phyloP scores from a whole-genome alignment of 805 yeast genomes.

The Ogataea populi-albae region DNA sequence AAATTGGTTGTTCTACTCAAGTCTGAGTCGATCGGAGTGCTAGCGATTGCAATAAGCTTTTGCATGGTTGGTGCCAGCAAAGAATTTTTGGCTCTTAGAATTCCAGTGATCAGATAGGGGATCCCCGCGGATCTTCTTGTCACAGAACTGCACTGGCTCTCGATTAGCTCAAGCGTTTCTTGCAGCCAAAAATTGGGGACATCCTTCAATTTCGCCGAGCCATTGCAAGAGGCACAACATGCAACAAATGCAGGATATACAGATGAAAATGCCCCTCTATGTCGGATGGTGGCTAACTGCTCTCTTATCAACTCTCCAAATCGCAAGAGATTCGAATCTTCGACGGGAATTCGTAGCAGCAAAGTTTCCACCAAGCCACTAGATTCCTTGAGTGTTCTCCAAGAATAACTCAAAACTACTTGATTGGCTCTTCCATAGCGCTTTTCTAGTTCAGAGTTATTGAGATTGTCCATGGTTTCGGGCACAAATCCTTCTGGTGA shows the following conservation, averaged over 20 bases:
- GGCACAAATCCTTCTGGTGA: constrained; percentile 70
- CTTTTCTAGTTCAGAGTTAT: constrained; percentile 31
- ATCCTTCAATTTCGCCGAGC: constrained; percentile 26
- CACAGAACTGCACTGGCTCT: constrained; percentile 61
- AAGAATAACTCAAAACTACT: constrained; percentile 61
- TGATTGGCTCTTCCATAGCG: constrained; percentile 40
- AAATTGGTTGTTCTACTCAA: constrained; percentile 54
- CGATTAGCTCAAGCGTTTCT: constrained; percentile 41
- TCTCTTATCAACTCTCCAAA: constrained; percentile 56
- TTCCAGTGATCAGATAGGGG: constrained; percentile 74
- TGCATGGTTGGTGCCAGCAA: constrained; percentile 51
- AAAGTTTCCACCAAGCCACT: constrained; percentile 50
- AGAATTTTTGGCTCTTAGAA: constrained; percentile 52
- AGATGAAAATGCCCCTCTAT: constrained; percentile 89
- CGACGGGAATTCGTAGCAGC: constrained; percentile 34
- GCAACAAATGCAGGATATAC: constrained; percentile 77
- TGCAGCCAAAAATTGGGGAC: constrained; percentile 59
- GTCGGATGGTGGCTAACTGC: constrained; percentile 74
- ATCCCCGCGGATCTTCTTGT: constrained; percentile 92
- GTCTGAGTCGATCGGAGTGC: constrained; percentile 43
- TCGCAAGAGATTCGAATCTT: constrained; percentile 27
- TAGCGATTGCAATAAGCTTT: constrained; percentile 53
- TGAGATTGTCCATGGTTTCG: constrained; percentile 38
- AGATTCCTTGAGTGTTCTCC: constrained; percentile 83
- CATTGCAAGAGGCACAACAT: constrained; percentile 57